These are phyloP conservation scores for Dendrostoma leiphaemia DNA, from an alignment of 2,329 filamentous ascomycete genomes.

Conservation along the genomic window DNA sequence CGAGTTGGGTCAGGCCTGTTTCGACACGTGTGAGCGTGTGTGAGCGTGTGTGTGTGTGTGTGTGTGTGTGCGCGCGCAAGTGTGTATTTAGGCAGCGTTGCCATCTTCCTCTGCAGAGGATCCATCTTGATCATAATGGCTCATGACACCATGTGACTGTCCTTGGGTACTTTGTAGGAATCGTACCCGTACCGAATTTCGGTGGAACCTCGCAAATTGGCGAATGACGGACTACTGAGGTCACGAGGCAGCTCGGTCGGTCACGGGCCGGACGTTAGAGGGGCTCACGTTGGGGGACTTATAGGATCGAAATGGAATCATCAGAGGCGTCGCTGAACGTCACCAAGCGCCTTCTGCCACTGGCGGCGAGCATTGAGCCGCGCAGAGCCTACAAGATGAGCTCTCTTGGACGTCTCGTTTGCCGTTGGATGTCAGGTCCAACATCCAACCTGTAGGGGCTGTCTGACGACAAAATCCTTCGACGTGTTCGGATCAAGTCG, in stretches of 20 bases:
- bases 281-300: not conserved
- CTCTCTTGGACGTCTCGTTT: too few relatives aligned
- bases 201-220: not conserved
- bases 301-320: not conserved
- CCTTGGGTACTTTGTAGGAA: not conserved
- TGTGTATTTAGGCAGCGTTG: not conserved
- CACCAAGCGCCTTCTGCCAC: not conserved
- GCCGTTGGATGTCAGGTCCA: not conserved
- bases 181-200: not conserved
- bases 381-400: too few relatives aligned
- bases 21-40: not conserved
- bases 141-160: not conserved
- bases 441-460: not conserved
- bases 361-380: too few relatives aligned
- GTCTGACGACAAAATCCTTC: not conserved
- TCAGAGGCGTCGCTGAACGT: not conserved
- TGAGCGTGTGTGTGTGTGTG: not conserved
- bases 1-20: not conserved
- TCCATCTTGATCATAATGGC: not conserved
- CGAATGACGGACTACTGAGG: not conserved
- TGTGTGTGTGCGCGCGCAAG: not conserved
- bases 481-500: not conserved
- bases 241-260: not conserved
- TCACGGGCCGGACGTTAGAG: not conserved
- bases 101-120: not conserved